phyloP scores from a whole-genome alignment of 1,284 basidiomycete species.

The Boletus sp. region DNA sequence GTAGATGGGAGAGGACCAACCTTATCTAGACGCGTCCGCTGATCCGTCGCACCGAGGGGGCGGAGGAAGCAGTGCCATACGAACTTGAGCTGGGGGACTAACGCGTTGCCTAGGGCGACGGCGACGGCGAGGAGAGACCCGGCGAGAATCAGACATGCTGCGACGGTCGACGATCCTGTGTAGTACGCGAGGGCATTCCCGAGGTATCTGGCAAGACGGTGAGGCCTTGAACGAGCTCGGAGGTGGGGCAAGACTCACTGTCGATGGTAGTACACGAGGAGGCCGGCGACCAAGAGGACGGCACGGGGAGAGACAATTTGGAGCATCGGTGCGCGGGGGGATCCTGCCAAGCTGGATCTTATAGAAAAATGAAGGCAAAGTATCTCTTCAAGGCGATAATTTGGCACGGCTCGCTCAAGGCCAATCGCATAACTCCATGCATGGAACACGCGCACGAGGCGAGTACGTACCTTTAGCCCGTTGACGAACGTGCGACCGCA shows the following conservation, averaged over 20 bases:
- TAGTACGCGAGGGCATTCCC: conserved; percentile 26
- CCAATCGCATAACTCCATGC: conserved; percentile 15
- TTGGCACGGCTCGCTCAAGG: not conserved
- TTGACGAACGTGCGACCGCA: conserved; percentile 21
- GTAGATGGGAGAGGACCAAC: conserved; percentile 20
- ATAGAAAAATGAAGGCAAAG: conserved; percentile 11
- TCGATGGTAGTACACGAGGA: conserved; percentile 20
- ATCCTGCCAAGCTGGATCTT: conserved; percentile 7
- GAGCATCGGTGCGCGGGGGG: not conserved
- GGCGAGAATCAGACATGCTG: conserved; percentile 28
- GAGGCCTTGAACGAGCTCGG: not conserved
- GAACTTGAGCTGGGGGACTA: conserved; percentile 44
- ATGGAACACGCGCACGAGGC: conserved; percentile 17
- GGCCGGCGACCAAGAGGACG: conserved; percentile 18
- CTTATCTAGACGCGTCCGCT: conserved; percentile 45
- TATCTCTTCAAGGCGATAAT: not conserved
- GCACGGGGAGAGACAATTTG: conserved; percentile 12
- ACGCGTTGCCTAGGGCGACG: conserved; percentile 23
- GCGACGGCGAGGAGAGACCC: conserved; percentile 23
- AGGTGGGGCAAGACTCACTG: conserved; percentile 6
- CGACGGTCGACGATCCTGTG: conserved; percentile 29
- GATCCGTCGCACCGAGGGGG: conserved; percentile 40
- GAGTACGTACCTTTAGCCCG: not conserved
- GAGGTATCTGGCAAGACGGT: conserved; percentile 13
- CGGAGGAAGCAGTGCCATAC: conserved; percentile 50